A percentile compares a stretch with the other conserved stretches of the same genome.
These are phyloP conservation scores for Trypanosoma caninum DNA, from an alignment of 208 protist species.

Conservation along the genomic window DNA sequence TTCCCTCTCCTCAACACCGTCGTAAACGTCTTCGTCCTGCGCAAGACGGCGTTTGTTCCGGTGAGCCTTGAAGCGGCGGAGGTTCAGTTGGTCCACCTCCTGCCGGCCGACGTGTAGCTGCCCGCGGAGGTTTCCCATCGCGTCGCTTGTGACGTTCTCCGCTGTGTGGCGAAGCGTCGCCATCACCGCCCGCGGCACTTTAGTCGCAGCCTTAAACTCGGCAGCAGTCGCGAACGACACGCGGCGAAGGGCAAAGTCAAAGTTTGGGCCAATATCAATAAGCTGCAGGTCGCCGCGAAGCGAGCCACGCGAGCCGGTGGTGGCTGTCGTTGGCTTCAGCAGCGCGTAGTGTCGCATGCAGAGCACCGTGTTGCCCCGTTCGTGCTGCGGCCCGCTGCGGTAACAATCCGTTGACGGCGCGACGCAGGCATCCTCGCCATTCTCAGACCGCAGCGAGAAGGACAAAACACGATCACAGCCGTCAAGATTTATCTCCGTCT, in stretches of 20 bases:
- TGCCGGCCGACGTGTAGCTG: conserved; percentile 86
- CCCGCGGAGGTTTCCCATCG: conserved; percentile 70
- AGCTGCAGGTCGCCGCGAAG: conserved; percentile 60
- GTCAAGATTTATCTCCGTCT: conserved; percentile 61
- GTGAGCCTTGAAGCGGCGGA: conserved; percentile 86
- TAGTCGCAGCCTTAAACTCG: conserved; percentile 77
- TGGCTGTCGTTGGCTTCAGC: conserved; percentile 59
- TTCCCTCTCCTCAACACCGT: conserved; percentile 3
- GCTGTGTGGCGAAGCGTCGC: conserved; percentile 57
- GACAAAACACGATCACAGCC: conserved; percentile 79
- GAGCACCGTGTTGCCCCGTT: conserved; percentile 38
- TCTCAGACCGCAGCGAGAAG: conserved; percentile 70
- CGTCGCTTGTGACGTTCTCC: conserved; percentile 68
- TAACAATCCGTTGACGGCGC: conserved; percentile 71
- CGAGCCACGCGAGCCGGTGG: conserved; percentile 28
- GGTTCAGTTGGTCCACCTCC: conserved; percentile 63
- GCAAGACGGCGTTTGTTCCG: conserved; percentile 21
- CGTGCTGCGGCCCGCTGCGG: conserved; percentile 37
- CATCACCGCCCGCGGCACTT: conserved; percentile 49
- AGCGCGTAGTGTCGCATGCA: conserved; percentile 86
- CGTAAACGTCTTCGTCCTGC: neutral
- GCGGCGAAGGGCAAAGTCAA: conserved; percentile 76
- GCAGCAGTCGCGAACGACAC: conserved; percentile 66
- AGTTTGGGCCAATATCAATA: conserved; percentile 82
- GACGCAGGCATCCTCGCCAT: conserved; percentile 71